phyloP scores from a whole-genome alignment of 2,329 filamentous ascomycete genomes.

The Penicillium sp. region DNA sequence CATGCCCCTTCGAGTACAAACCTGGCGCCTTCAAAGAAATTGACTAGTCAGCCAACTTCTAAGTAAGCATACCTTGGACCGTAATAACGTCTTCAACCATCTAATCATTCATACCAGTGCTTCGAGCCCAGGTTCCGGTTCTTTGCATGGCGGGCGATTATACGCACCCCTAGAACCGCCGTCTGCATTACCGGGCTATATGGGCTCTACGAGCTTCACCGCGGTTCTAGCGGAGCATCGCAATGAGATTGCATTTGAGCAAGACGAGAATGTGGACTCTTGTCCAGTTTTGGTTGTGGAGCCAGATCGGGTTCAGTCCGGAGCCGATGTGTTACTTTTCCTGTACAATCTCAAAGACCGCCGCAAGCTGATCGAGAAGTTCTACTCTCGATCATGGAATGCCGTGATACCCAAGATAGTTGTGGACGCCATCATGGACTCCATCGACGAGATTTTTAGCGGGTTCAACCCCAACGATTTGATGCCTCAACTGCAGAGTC shows the following conservation, averaged over 20 bases:
- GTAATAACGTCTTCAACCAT: not conserved
- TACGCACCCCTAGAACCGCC: constrained; percentile 26
- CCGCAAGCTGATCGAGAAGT: constrained; percentile 29
- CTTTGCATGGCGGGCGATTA: constrained; percentile 20
- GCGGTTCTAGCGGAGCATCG: constrained; percentile 38
- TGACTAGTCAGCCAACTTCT: constrained; percentile 25
- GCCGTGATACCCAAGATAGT: constrained; percentile 27
- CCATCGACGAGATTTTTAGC: constrained; percentile 29
- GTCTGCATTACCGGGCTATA: constrained; percentile 33
- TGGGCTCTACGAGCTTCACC: constrained; percentile 39
- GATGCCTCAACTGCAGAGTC: constrained; percentile 29
- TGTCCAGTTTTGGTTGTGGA: constrained; percentile 25
- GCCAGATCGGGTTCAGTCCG: constrained; percentile 31
- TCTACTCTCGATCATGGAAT: constrained; percentile 26
- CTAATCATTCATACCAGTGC: constrained; percentile 18
- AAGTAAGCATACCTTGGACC: constrained; percentile 17
- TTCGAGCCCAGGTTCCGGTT: constrained; percentile 28
- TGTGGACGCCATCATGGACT: constrained; percentile 29
- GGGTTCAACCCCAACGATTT: constrained; percentile 25
- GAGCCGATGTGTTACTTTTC: constrained; percentile 32
- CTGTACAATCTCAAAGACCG: constrained; percentile 30
- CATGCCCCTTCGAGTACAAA: constrained; percentile 5
- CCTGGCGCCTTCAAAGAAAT: constrained; percentile 14
- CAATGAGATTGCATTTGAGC: constrained; percentile 35
- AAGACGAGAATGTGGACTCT: constrained; percentile 25